Percentiles rank a stretch among this genome's conserved stretches.
Conservation (phyloP, 2,329 filamentous ascomycete species). For the Stachybotrys elegans region DNA sequence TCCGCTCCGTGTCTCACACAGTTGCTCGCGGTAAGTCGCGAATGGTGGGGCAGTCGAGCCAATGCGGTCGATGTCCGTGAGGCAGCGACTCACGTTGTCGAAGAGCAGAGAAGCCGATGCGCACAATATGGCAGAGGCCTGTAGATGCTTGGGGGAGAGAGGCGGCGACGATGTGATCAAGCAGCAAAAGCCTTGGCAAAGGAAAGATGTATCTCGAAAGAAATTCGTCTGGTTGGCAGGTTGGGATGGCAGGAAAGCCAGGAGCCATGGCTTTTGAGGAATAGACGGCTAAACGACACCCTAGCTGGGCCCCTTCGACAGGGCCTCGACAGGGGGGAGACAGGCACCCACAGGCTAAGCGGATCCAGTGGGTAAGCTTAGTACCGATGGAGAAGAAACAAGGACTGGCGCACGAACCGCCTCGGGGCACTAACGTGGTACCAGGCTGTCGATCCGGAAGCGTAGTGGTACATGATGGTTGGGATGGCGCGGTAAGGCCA, state of each 20-base stretch:
- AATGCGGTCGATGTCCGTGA: background rate
- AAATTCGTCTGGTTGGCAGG: background rate
- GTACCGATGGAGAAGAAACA: background rate
- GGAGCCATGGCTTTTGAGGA: background rate
- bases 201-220: too few species aligned
- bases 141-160: too few species aligned
- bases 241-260: background rate
- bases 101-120: background rate
- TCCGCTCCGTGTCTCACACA: background rate
- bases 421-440: background rate
- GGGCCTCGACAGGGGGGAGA: background rate
- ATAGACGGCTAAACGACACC: background rate
- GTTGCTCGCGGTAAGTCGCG: background rate
- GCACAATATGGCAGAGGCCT: too few species aligned
- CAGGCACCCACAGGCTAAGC: background rate
- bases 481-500: background rate
- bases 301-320: too few species aligned
- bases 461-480: background rate
- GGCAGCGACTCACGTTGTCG: background rate
- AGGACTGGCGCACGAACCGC: background rate
- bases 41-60: background rate
- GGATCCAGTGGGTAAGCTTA: background rate
- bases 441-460: background rate
- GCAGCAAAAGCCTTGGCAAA: too few species aligned
- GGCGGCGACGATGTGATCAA: too few species aligned